A percentile compares a stretch with the other conserved stretches of the same genome.
These are phyloP conservation scores for Populus hybrid DNA, from an alignment of 441 rosid species.

Conservation along the genomic window DNA sequence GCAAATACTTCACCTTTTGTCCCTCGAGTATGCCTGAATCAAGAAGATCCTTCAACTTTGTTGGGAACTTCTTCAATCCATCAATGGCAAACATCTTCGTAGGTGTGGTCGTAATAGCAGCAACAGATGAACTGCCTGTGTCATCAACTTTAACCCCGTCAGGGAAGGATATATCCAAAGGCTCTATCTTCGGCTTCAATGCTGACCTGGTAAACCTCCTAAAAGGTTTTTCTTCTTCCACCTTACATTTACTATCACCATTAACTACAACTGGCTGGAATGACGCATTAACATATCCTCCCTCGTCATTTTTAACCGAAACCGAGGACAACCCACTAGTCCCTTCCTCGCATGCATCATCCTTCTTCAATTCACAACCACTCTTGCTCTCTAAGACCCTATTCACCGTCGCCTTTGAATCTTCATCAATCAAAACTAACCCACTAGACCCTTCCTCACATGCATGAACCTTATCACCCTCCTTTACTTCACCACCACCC, in stretches of 20 bases:
- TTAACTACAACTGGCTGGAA: not conserved
- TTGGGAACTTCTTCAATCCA: constrained; percentile 43
- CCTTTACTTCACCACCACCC: not conserved
- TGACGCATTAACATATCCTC: not conserved
- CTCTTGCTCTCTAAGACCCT: not conserved
- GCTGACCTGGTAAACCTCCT: constrained; percentile 79
- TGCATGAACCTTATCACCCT: not conserved
- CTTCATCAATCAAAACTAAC: constrained; percentile 11
- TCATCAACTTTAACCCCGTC: constrained; percentile 24
- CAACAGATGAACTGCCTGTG: constrained; percentile 21
- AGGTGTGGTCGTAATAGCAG: constrained; percentile 11
- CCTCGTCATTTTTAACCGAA: constrained; percentile 4
- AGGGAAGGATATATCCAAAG: constrained; percentile 10
- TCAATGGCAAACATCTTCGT: constrained; percentile 33
- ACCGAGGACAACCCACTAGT: not conserved
- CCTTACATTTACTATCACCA: constrained; percentile 10
- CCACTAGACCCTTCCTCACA: not conserved
- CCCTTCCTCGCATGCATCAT: constrained; percentile 8
- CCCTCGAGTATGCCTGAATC: constrained; percentile 82
- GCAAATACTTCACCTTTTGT: constrained; percentile 53
- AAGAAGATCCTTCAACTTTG: constrained; percentile 65
- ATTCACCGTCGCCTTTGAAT: not conserved
- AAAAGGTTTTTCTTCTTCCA: constrained; percentile 26
- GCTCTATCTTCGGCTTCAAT: constrained; percentile 44
- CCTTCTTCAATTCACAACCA: not conserved